Percentiles rank a stretch among this genome's conserved stretches.
These are phyloP conservation scores for Alternaria tenuissima DNA, from an alignment of 2,329 filamentous ascomycete species.

Conservation along the genomic window DNA sequence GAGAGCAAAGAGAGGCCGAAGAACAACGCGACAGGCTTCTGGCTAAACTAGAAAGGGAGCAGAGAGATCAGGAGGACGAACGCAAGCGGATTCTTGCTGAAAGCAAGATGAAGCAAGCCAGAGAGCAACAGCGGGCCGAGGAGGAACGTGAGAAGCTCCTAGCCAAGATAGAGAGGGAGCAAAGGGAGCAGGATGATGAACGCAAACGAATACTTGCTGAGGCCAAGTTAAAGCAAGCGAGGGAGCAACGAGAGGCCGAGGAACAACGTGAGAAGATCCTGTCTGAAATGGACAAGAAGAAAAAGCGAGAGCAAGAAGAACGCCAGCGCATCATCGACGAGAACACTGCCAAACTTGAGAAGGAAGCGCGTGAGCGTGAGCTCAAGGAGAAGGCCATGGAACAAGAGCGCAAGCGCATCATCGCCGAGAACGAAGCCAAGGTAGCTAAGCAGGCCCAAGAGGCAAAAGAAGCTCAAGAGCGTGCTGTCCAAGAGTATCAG, in stretches of 20 bases:
- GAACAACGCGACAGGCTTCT: slow-evolving; percentile 39
- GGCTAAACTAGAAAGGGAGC: slow-evolving; percentile 38
- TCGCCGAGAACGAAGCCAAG: slow-evolving; percentile 42
- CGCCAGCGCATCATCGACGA: slow-evolving; percentile 41
- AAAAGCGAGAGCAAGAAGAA: slow-evolving; percentile 44
- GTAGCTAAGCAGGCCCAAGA: slow-evolving; percentile 40
- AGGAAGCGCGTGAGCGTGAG: slow-evolving; percentile 37
- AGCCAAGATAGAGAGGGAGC: slow-evolving; percentile 38
- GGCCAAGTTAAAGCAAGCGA: slow-evolving; percentile 36
- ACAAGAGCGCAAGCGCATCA: slow-evolving; percentile 39
- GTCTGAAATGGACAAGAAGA: slow-evolving; percentile 51
- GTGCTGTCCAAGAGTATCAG: slow-evolving; percentile 47
- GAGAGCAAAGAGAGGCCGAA: slow-evolving; percentile 28
- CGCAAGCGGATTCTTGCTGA: slow-evolving; percentile 43
- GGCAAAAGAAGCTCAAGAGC: slow-evolving; percentile 41
- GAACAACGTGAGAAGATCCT: slow-evolving; percentile 38
- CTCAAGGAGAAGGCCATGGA: slow-evolving; percentile 37
- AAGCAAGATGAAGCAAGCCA: slow-evolving; percentile 36
- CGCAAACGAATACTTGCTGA: slow-evolving; percentile 43
- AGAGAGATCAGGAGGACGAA: slow-evolving; percentile 38
- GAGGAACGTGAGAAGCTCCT: slow-evolving; percentile 38
- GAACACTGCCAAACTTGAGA: slow-evolving; percentile 41
- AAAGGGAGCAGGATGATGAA: slow-evolving; percentile 39
- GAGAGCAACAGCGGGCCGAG: slow-evolving; percentile 32
- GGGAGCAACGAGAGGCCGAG: slow-evolving; percentile 26